Conservation (phyloP, 441 rosid genomes). For the Mallotus japonicus region DNA sequence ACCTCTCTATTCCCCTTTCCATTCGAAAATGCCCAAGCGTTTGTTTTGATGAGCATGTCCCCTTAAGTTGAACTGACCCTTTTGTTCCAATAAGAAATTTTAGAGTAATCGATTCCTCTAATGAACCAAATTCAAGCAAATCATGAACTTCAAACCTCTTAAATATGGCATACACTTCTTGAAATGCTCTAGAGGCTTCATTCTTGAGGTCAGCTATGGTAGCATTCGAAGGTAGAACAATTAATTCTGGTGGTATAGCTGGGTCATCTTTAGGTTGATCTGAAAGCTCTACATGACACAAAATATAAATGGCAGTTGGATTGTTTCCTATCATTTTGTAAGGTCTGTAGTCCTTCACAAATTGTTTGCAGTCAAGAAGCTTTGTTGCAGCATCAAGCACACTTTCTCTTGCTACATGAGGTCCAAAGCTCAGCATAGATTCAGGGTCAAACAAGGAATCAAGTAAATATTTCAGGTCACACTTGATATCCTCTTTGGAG, state of each 20-base stretch:
- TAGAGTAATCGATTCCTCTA: conserved; percentile 47
- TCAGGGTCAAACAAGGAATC: conserved; percentile 51
- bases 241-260: conserved; percentile 51
- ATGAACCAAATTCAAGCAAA: conserved; percentile 42
- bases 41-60: conserved; percentile 47
- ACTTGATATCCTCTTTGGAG: conserved; percentile 44
- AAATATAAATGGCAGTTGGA: conserved; percentile 35
- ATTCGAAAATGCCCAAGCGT: conserved; percentile 48
- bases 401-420: conserved; percentile 34
- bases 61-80: conserved; percentile 40
- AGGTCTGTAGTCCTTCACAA: conserved; percentile 48
- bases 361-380: conserved; percentile 75
- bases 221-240: conserved; percentile 46
- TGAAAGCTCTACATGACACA: conserved; percentile 55
- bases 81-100: conserved; percentile 45
- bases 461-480: conserved; percentile 50
- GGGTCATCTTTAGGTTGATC: conserved; percentile 49
- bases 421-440: conserved; percentile 32
- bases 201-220: conserved; percentile 53
- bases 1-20: conserved; percentile 67
- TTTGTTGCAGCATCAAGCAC: conserved; percentile 48
- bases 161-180: conserved; percentile 65
- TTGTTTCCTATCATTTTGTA: conserved; percentile 18
- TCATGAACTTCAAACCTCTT: conserved; percentile 51
- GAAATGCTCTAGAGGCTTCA: conserved; percentile 54